Evolutionary conservation across 352 stramenopile species (phyloP), one percentile per base, ranked within the genome.

Genomic region (Phytophthora uliginosa): DNA sequence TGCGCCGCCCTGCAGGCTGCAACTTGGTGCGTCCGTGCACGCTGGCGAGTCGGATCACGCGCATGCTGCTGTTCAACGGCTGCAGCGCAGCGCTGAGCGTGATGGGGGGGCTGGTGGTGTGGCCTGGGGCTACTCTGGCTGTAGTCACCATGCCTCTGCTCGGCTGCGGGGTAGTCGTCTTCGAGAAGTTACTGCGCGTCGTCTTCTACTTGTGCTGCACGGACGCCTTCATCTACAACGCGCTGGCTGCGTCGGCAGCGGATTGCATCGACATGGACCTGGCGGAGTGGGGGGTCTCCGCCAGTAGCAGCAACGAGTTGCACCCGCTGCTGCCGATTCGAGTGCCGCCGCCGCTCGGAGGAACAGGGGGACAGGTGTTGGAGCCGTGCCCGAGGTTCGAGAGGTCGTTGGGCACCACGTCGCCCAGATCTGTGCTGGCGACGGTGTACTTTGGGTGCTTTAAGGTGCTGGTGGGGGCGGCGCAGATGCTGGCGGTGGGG

Each of bases 151-250:
- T 94, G 24, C 83, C 84, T n/a, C 57, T 91, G 13, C 91, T 83
- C 31, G 81, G 83, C 55, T 81, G 81, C n/a, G 82, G 83, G 28
- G 52, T 91, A 50, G 60, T 86, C 10, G 68, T 92, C 45, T 86
- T 88, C 50, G 73, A 81, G 17, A 33, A 63, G n/a, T 54, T 91
- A 26, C 48, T 93, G 33, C 76, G 66, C 10, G 20, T 71, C 1
- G 74, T 82, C 22, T 88, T 82, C 54, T 80, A 76, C 48, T 59
- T 86, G 45, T 82, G 76, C 51, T 75, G 69, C 54, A 57, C 72
- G 0, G 86, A 92, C 47, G 82, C 68, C 0, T 61, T 77, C 18
- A 64, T 92, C 38, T 83, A 91, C 76, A 94, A 92, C 66, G 59
- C 79, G 0, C 50, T 91, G 22, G 71, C 78, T n/a, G 68, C 65